A percentile compares a stretch with the other conserved stretches of the same genome.
Conservation (phyloP, 805 yeast genomes). For the Kodamaea kaohsiungensis region DNA sequence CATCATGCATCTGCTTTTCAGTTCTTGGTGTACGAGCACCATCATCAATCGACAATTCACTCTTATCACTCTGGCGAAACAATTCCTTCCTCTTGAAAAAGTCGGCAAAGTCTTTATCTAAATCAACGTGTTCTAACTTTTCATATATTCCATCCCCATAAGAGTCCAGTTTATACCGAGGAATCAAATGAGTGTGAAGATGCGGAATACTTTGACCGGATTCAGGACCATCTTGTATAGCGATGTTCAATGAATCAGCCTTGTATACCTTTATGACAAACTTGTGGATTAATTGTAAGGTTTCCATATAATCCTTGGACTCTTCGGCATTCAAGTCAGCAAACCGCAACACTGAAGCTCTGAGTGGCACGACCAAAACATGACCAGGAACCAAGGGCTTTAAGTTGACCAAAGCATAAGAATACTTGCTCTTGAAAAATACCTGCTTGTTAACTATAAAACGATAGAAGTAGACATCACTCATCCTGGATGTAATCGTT, state of each 20-base stretch:
- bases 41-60: constrained; percentile 36
- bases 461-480: constrained; percentile 48
- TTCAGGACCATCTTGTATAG: constrained; percentile 95
- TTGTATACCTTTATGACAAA: constrained; percentile 67
- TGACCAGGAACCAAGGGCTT: constrained; percentile 96
- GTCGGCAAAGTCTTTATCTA: constrained; percentile 35
- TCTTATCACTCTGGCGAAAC: constrained; percentile 3
- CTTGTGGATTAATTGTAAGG: constrained; percentile 68
- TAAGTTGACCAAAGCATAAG: constrained; percentile 86
- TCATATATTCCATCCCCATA: constrained; percentile 73
- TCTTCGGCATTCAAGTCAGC: constrained; percentile 74
- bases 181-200: constrained; percentile 90
- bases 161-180: constrained; percentile 63
- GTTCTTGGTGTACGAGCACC: constrained; percentile 59
- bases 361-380: constrained; percentile 77
- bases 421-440: constrained; percentile 56
- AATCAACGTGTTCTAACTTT: constrained; percentile 57
- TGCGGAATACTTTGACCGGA: constrained; percentile 98
- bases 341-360: constrained; percentile 60
- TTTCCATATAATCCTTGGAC: constrained; percentile 70
- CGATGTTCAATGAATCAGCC: constrained; percentile 84
- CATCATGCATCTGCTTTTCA: constrained; percentile 65
- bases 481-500: constrained; percentile 3
- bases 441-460: constrained; percentile 61
- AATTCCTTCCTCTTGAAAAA: constrained; percentile 26